phyloP scores from a whole-genome alignment of 176 grass and related monocot species.

The Oryza longistaminata region DNA sequence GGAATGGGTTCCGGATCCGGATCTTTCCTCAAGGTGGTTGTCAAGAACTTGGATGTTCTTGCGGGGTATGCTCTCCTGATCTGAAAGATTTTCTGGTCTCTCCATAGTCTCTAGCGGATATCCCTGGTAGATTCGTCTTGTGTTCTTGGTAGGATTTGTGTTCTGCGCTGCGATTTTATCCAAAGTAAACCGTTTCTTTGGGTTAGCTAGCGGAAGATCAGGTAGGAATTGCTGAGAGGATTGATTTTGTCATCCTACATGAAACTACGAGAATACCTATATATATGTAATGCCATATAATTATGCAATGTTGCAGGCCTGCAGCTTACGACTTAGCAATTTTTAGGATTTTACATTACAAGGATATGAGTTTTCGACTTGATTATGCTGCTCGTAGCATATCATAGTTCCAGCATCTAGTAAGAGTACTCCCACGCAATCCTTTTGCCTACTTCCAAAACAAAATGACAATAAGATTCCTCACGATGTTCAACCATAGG shows the following conservation, averaged over 20 bases:
- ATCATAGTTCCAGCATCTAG: neutral
- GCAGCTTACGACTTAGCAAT: slow-evolving; percentile 1
- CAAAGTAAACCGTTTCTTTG: neutral
- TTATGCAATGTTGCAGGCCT: neutral
- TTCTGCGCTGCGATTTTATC: neutral
- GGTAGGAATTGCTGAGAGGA: neutral
- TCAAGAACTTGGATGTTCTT: slow-evolving; percentile 87
- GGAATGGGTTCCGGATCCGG: slow-evolving; percentile 78
- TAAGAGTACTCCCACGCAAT: neutral
- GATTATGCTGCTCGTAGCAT: neutral
- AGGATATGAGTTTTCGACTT: neutral
- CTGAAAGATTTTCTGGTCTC: slow-evolving; percentile 1
- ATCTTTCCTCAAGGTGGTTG: slow-evolving; percentile 87
- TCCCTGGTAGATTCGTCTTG: neutral
- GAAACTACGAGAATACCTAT: neutral
- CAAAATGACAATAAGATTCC: neutral
- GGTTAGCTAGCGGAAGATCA: neutral
- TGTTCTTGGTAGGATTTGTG: slow-evolving; percentile 15
- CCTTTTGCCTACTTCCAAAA: neutral
- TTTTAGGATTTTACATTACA: neutral
- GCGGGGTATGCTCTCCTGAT: slow-evolving; percentile 63
- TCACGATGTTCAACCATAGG: neutral
- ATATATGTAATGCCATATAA: neutral
- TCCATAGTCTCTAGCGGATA: neutral
- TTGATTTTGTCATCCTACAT: neutral